Percentiles rank a stretch among this genome's conserved stretches.
These are phyloP conservation scores for Phialemonium atrogriseum DNA, from an alignment of 2,329 filamentous ascomycete genomes.

Conservation along the genomic window DNA sequence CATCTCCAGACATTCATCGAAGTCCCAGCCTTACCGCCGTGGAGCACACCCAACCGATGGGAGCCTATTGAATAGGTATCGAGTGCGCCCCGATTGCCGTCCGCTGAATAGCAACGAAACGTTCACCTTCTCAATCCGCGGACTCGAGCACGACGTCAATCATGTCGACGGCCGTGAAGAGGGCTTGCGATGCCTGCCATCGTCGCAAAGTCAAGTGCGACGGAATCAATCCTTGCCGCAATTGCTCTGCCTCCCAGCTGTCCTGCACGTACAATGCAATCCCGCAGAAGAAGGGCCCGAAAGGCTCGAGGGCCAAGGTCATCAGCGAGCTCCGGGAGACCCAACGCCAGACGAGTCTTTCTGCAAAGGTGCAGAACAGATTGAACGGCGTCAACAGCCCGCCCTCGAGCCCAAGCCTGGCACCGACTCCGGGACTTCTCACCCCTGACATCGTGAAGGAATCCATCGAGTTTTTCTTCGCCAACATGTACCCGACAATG, in stretches of 20 bases:
- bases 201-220: slow-evolving; percentile 69
- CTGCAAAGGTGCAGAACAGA: slow-evolving; percentile 52
- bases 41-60: too few relatives aligned
- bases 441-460: slow-evolving; percentile 56
- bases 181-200: slow-evolving; percentile 67
- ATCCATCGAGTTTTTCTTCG: slow-evolving; percentile 61
- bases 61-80: slow-evolving; percentile 3
- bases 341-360: slow-evolving; percentile 57
- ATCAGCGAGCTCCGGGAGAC: slow-evolving; percentile 65
- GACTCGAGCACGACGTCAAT: slow-evolving; percentile 6
- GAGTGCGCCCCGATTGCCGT: slow-evolving; percentile 7
- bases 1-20: slow-evolving; percentile 3
- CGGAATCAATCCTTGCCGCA: slow-evolving; percentile 61
- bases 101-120: slow-evolving; percentile 3
- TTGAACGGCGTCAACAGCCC: slow-evolving; percentile 46
- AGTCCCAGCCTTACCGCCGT: too few relatives aligned
- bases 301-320: slow-evolving; percentile 66
- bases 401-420: slow-evolving; percentile 35
- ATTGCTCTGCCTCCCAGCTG: slow-evolving; percentile 59
- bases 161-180: slow-evolving; percentile 46
- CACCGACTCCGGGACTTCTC: slow-evolving; percentile 52
- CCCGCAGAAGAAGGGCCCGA: slow-evolving; percentile 69
- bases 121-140: slow-evolving; percentile 1
- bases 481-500: slow-evolving; percentile 55
- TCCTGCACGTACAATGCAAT: slow-evolving; percentile 68